Evolutionary conservation across 1,284 basidiomycete genomes (phyloP).

Genomic region (Ustilago vetiveriae): DNA sequence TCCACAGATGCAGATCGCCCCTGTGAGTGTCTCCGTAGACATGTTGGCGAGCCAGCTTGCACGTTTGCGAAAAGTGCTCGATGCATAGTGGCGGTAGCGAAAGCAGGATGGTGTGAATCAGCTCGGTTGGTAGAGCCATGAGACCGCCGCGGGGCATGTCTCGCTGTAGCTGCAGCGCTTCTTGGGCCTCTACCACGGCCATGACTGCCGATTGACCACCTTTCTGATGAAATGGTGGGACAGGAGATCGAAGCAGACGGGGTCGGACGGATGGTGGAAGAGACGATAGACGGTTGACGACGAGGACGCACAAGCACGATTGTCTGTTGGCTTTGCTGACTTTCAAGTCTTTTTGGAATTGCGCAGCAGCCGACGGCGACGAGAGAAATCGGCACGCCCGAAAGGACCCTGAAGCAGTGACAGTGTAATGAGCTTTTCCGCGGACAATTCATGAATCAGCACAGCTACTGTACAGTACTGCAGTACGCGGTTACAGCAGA

Average conservation of each 20-base stretch:
- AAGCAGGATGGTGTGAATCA: slow-evolving; percentile 34
- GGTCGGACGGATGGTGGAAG: neutral
- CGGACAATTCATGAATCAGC: slow-evolving; percentile 3
- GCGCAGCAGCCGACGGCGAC: neutral
- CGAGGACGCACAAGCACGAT: neutral
- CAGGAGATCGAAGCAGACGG: no score
- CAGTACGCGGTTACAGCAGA: no score
- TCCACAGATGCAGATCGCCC: slow-evolving; percentile 41
- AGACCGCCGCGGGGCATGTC: slow-evolving; percentile 4
- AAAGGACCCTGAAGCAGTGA: slow-evolving; percentile 10
- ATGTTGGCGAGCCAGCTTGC: slow-evolving; percentile 35
- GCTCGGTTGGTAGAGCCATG: slow-evolving; percentile 34
- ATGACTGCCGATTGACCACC: neutral
- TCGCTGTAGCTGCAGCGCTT: neutral
- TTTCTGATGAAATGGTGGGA: neutral
- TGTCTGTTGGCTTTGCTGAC: no score
- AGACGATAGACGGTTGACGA: neutral
- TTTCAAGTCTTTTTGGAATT: no score
- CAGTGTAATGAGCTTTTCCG: no score
- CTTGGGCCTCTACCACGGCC: neutral
- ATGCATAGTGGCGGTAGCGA: slow-evolving; percentile 32
- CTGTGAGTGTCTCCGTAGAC: slow-evolving; percentile 19
- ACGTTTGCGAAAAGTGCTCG: slow-evolving; percentile 44
- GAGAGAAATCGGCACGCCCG: neutral
- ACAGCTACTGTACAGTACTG: neutral